Evolutionary conservation across 1,139 yeast genomes (phyloP).

Genomic region (Hansenula anomala): DNA sequence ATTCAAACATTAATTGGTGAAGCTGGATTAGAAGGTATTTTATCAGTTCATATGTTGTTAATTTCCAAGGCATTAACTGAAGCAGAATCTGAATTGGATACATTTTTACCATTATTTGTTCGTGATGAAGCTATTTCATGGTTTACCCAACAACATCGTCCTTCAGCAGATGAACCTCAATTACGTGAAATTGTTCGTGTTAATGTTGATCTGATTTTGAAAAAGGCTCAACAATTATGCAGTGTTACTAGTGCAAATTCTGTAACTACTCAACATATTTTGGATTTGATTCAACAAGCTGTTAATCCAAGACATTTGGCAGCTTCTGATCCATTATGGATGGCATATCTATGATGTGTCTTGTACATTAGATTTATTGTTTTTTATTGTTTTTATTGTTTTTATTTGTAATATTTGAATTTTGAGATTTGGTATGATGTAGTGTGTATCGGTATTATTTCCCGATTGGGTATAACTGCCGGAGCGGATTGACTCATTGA

Average conservation of each 20-base stretch:
- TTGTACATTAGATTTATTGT: background rate
- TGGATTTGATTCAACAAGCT: slow-evolving; percentile 91
- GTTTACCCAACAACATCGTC: slow-evolving; percentile 78
- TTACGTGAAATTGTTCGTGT: slow-evolving; percentile 82
- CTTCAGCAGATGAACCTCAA: slow-evolving; percentile 60
- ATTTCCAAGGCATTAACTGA: slow-evolving; percentile 88
- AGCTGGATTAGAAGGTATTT: slow-evolving; percentile 84
- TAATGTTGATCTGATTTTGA: slow-evolving; percentile 82
- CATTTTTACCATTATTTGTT: slow-evolving; percentile 84
- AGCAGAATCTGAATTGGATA: slow-evolving; percentile 86
- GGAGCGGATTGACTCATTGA: too few species aligned
- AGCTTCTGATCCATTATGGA: slow-evolving; percentile 89
- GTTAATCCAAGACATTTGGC: slow-evolving; percentile 95
- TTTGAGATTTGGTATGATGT: background rate
- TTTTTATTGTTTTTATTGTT: background rate
- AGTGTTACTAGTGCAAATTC: slow-evolving; percentile 69
- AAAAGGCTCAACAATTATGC: slow-evolving; percentile 66
- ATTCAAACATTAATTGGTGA: slow-evolving; percentile 93
- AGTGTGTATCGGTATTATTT: too few species aligned
- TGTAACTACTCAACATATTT: slow-evolving; percentile 89
- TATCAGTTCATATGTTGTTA: slow-evolving; percentile 78
- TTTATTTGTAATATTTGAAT: background rate
- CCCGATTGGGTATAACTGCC: too few species aligned
- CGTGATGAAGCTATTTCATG: slow-evolving; percentile 93
- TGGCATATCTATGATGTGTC: slow-evolving; percentile 68